Evolutionary conservation across 176 grass and related monocot genomes (phyloP), one percentile per base, ranked within the genome.

Genomic region (Paspalum vaginatum): DNA sequence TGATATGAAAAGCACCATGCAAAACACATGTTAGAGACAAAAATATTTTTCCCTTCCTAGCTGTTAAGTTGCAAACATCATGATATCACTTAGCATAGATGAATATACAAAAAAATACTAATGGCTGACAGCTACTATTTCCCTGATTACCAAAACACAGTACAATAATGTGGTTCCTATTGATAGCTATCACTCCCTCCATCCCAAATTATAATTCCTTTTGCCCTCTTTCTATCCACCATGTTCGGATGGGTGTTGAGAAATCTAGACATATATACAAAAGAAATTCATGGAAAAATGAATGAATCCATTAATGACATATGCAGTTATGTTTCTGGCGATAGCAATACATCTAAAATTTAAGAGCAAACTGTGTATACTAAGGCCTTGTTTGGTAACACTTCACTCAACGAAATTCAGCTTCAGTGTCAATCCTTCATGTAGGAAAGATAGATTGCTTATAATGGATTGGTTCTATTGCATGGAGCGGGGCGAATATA

Each of bases 1-100:
- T 61, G 46, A 81, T 77, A 87, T 27, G 25, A 61, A 67, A 87
- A 60, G 68, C 55, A 22, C n/a, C 52, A 55, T 81, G 40, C 25
- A 65, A 70, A 77, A 81, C 32, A 48, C 8, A 79, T 37, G 18
- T 48, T 65, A 25, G 24, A 17, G 53, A 65, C 43, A 72, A 79
- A 73, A 20, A 64, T 57, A 32, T 32, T 32, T 32, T 32, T 32
- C 3, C 32, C 32, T 3, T 32, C 32, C 32, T 3, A 32, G 32
- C 32, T 32, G 32, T 32, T 32, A 32, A 32, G 32, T 32, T 32
- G 32, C 43, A 72, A 72, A 73, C 20, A 64, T 57, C 41, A 77
- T 63, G 38, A 54, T 39, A 48, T 43, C 18, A 63, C n/a, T 50
- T 46, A 74, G 24, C n/a, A 70, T 26, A 68, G 66, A 32, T 63